phyloP scores from a whole-genome alignment of 805 yeast species.

The Candida nanaspora region DNA sequence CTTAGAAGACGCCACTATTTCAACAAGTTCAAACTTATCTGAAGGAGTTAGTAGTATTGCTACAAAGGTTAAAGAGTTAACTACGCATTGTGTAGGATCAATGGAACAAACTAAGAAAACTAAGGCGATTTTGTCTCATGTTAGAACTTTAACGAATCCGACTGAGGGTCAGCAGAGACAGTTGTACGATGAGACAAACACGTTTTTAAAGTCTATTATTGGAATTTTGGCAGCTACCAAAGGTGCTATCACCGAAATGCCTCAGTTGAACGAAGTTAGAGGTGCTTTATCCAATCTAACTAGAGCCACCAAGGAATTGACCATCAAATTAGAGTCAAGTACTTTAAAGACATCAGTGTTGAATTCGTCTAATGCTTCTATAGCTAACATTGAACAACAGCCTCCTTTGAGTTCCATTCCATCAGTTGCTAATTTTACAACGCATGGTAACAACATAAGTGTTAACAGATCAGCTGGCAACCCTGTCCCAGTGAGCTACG shows the following conservation, averaged over 20 bases:
- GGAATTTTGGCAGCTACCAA: constrained; percentile 80
- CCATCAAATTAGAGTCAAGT: constrained; percentile 71
- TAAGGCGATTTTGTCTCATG: constrained; percentile 43
- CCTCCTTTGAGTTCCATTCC: constrained; percentile 29
- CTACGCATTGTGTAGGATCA: constrained; percentile 69
- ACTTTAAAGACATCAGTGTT: constrained; percentile 31
- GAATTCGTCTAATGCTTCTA: constrained; percentile 9
- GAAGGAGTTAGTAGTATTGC: constrained; percentile 32
- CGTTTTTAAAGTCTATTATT: constrained; percentile 75
- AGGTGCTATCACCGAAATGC: constrained; percentile 72
- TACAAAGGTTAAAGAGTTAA: constrained; percentile 65
- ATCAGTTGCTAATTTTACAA: constrained; percentile 24
- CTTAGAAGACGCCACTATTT: neutral
- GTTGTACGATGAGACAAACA: constrained; percentile 82
- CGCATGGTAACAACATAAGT: neutral
- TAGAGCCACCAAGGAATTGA: constrained; percentile 84
- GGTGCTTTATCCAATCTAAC: constrained; percentile 77
- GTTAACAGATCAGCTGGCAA: too few relatives aligned
- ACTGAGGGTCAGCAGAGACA: constrained; percentile 47
- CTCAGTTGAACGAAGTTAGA: constrained; percentile 71
- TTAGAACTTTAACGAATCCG: constrained; percentile 25
- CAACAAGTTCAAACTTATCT: neutral
- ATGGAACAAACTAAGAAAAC: constrained; percentile 75
- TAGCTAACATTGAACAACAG: constrained; percentile 17
- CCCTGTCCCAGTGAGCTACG: too few relatives aligned